These are phyloP conservation scores for Martiniozyma asiatica DNA, from an alignment of 1,139 yeast genomes.

Conservation along the genomic window DNA sequence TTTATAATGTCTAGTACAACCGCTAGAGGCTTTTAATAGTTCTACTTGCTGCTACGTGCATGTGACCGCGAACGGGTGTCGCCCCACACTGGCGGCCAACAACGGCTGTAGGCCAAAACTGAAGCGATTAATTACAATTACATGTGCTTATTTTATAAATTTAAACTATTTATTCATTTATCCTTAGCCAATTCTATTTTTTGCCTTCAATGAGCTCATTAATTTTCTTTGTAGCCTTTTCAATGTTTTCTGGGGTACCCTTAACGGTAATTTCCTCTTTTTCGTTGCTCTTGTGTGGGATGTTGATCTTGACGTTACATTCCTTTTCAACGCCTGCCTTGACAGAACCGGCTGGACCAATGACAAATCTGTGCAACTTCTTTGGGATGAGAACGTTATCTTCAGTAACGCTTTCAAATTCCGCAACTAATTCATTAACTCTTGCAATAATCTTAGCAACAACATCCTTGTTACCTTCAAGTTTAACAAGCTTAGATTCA, in stretches of 20 bases:
- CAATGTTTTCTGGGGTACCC: slow-evolving; percentile 56
- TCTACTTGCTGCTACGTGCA: too few relatives aligned
- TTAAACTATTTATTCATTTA: too few relatives aligned
- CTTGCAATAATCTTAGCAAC: slow-evolving; percentile 60
- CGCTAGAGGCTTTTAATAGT: too few relatives aligned
- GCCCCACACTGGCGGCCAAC: too few relatives aligned
- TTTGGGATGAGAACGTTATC: slow-evolving; percentile 53
- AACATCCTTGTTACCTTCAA: slow-evolving; percentile 65
- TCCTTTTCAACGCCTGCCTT: slow-evolving; percentile 67
- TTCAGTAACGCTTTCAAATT: slow-evolving; percentile 50
- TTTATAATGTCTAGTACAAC: too few relatives aligned
- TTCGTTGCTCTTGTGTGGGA: slow-evolving; percentile 53
- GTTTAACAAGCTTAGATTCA: slow-evolving; percentile 47
- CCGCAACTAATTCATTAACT: slow-evolving; percentile 52
- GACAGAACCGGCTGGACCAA: slow-evolving; percentile 73
- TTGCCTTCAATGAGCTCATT: slow-evolving; percentile 34
- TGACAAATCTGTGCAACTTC: slow-evolving; percentile 63
- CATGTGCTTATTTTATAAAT: too few relatives aligned
- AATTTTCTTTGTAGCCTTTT: slow-evolving; percentile 42
- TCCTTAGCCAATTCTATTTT: too few relatives aligned
- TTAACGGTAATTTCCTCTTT: slow-evolving; percentile 34
- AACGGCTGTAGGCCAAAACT: too few relatives aligned
- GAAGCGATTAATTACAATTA: too few relatives aligned
- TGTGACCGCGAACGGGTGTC: too few relatives aligned
- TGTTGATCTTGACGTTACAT: slow-evolving; percentile 47